Conservation (phyloP, 2,329 filamentous ascomycete species). For the Trichoderma sp. region DNA sequence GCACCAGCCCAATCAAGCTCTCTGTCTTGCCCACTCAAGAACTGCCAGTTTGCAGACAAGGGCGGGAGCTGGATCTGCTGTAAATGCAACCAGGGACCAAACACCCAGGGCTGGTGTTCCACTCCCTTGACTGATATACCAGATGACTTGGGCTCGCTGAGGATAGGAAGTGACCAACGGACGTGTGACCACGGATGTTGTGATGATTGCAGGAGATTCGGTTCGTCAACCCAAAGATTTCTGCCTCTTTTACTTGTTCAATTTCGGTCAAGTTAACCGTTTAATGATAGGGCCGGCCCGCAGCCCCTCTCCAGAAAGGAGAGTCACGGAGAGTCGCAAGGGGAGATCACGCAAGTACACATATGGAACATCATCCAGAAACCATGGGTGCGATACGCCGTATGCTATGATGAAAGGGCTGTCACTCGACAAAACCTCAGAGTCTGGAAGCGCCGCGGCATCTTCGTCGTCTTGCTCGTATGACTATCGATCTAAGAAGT, state of each 20-base stretch:
- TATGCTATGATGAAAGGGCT: conserved; percentile 31
- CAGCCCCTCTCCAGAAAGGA: conserved; percentile 40
- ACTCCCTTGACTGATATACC: conserved; percentile 38
- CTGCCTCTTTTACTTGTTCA: neutral
- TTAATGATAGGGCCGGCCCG: conserved; percentile 36
- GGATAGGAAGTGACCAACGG: conserved; percentile 42
- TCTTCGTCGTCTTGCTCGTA: conserved; percentile 33
- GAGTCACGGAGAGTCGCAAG: conserved; percentile 42
- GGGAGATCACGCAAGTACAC: conserved; percentile 42
- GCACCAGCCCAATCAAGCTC: conserved; percentile 48
- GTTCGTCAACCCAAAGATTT: conserved; percentile 39
- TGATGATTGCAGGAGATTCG: conserved; percentile 47
- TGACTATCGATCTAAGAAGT: conserved; percentile 35
- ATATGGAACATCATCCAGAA: conserved; percentile 34
- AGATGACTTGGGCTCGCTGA: conserved; percentile 37
- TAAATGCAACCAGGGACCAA: conserved; percentile 52
- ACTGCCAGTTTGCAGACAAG: conserved; percentile 54
- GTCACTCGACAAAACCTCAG: conserved; percentile 20
- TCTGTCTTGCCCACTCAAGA: conserved; percentile 50
- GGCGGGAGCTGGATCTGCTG: conserved; percentile 58
- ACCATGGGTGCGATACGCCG: conserved; percentile 36
- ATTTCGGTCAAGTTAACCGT: neutral
- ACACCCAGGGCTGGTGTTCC: conserved; percentile 56
- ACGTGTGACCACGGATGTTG: conserved; percentile 58
- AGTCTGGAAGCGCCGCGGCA: conserved; percentile 8